Base-by-base conservation (phyloP, 1,284 basidiomycete species). In the Apiotrichum gracile region DNA sequence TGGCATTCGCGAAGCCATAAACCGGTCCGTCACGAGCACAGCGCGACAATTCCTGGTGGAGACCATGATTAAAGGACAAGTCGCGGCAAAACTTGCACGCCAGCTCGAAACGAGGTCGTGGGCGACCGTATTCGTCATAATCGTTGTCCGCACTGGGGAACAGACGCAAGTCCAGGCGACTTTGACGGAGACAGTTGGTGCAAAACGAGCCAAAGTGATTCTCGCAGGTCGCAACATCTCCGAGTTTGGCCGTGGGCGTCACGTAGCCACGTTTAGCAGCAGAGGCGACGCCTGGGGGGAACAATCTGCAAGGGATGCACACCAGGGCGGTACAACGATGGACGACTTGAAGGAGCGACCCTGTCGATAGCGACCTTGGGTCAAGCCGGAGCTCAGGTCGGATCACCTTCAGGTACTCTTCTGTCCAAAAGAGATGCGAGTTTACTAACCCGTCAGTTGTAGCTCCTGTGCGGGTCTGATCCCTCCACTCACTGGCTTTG, bases 341-440 rank as follows among this genome's bases (percentile, higher is more conserved):
- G 7, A 51, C 52, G 5, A 27, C 12, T n/a, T 42, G 16, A 38
- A 54, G 55, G 14, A 19, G 31, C 24, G 48, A 26, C 29, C 16
- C 24, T n/a, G n/a, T 33, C 21, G 21, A n/a, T 27, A 19, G 9
- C 21, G 19, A 13, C 16, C 12, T 31, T 31, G 8, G 33, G 21
- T 19, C n/a, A 12, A 3, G 19, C n/a, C 33, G 19, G n/a, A 40
- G 12, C 21, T 52, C 53, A 21, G 57, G 45, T 10, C 44, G 42
- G 17, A 59, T n/a, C 12, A 29, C 10, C 27, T 38, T 24, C 16
- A 48, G 46, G 42, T 59, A 65, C 14, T 49, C 19, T 10, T 31
- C 31, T 24, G 54, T 29, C 66, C 66, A 68, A 49, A 68, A 68
- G 3, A 63, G 49, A 39, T 65, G 62, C 14, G 57, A 54, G 57